Evolutionary conservation across 108 stramenopile genomes (phyloP).

Genomic region (Skeletonema grethae): DNA sequence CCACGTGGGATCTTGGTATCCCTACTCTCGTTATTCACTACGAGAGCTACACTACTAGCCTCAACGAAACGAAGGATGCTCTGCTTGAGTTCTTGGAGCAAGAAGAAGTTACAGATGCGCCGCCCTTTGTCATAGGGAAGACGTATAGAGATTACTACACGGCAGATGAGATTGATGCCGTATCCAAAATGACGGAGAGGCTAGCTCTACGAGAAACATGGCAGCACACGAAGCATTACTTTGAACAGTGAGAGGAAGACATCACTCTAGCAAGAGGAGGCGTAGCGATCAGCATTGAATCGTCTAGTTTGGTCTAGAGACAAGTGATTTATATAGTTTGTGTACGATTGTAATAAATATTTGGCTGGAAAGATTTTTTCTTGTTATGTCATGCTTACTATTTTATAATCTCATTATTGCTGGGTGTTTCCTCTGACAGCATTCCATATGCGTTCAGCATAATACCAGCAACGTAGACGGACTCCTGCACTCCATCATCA

Average conservation of each 20-base stretch:
- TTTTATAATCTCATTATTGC: neutral
- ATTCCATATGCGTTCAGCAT: neutral
- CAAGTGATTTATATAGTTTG: too few species aligned
- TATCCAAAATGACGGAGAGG: neutral
- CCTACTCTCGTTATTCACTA: constrained; percentile 20
- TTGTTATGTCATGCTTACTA: neutral
- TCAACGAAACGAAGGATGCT: constrained; percentile 13
- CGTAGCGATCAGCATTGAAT: too few species aligned
- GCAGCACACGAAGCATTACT: constrained; percentile 21
- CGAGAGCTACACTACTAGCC: constrained; percentile 18
- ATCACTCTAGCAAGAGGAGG: too few species aligned
- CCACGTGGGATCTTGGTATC: neutral
- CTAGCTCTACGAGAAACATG: constrained; percentile 9
- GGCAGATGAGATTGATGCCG: constrained; percentile 13
- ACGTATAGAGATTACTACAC: constrained; percentile 15
- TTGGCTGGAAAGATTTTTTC: too few species aligned
- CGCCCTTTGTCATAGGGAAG: constrained; percentile 16
- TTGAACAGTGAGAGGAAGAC: neutral
- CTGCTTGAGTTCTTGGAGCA: constrained; percentile 35
- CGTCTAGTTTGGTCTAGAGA: too few species aligned
- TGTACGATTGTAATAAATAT: too few species aligned
- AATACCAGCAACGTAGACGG: too few species aligned
- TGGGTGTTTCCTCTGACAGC: neutral
- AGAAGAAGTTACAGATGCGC: neutral
- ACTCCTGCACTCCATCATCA: too few species aligned